Evolutionary conservation across 164 flowering plant genomes (phyloP), one percentile per base, ranked within the genome.

Genomic region (Chloranthus sessilifolius): DNA sequence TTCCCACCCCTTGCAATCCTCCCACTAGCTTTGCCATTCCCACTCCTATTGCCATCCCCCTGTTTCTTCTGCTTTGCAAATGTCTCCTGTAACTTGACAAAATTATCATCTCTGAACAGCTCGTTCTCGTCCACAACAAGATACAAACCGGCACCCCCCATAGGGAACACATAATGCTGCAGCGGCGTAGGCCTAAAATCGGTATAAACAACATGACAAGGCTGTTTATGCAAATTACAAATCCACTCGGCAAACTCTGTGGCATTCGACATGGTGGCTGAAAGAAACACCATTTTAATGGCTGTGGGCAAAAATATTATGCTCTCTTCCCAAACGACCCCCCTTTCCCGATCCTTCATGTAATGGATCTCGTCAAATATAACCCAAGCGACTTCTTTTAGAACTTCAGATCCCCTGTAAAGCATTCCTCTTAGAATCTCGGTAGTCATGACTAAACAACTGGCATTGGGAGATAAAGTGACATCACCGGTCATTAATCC

Each of bases 301-400:
- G 80, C 85, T 2, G 96, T 85, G 1, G 99, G 99, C 65, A 92
- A 49, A 61, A 94, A 94, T 23, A 94, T 77, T 10, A 94, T 94
- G 66, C 95, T 94, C 72, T 94, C 99, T 62, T 94, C 99, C 99
- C 99, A 94, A 60, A 94, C 99, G 45, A 94, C 97, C n/a, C 97
- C 97, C 65, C 99, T 74, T 63, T 94, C 97, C 5, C 96, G 60
- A 59, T 94, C 96, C 71, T 75, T 88, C 99, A 92, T 88, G 29
- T 92, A 88, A 60, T 86, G 97, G 24, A 92, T 88, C 53, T 92
- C 97, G 57, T 88, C 97, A 58, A 92, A 88, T 27, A 88, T 88
- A 15, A 88, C 97, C 99, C 92, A 88, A 0, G 97, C 96, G 50
- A 92, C 99, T 55, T 92, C 99, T 73, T 88, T 92, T 55, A 88